Evolutionary conservation across 2,329 filamentous ascomycete species (phyloP).

Genomic region (Cryphonectria radicalis): DNA sequence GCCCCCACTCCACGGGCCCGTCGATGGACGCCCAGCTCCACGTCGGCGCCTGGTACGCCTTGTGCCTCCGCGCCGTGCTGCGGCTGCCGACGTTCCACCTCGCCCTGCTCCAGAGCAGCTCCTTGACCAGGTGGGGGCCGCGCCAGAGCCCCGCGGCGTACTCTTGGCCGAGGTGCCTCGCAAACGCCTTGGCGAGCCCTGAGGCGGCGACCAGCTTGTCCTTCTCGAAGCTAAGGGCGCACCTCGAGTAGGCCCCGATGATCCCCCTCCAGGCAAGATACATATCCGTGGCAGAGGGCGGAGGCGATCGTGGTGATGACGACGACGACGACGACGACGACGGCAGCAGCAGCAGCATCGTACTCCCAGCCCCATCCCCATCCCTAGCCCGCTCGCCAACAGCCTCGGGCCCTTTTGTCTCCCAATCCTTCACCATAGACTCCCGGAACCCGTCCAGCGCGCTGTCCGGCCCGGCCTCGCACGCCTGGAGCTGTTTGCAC

Average conservation of each 20-base stretch:
- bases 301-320: not conserved
- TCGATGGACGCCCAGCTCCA: slow-evolving; percentile 29
- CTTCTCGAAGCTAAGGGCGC: not conserved
- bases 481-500: slow-evolving; percentile 12
- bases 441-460: not conserved
- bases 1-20: slow-evolving; percentile 1
- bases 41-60: slow-evolving; percentile 21
- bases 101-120: slow-evolving; percentile 8
- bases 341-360: not conserved
- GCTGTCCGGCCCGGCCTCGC: slow-evolving; percentile 7
- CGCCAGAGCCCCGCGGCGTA: slow-evolving; percentile 17
- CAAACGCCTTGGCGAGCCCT: slow-evolving; percentile 22
- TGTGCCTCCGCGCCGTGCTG: not conserved
- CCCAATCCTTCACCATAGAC: not conserved
- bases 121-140: slow-evolving; percentile 4
- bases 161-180: slow-evolving; percentile 3
- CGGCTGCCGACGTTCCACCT: not conserved
- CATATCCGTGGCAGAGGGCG: not conserved
- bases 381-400: not conserved
- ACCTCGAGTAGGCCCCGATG: slow-evolving; percentile 1
- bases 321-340: too few relatives aligned
- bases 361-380: not conserved
- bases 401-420: slow-evolving; percentile 3
- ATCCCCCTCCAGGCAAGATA: not conserved
- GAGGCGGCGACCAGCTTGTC: slow-evolving; percentile 26